Percentiles rank a stretch among this genome's conserved stretches.
phyloP scores from a whole-genome alignment of 805 yeast genomes.

The Yamadazyma paraphyllophila region DNA sequence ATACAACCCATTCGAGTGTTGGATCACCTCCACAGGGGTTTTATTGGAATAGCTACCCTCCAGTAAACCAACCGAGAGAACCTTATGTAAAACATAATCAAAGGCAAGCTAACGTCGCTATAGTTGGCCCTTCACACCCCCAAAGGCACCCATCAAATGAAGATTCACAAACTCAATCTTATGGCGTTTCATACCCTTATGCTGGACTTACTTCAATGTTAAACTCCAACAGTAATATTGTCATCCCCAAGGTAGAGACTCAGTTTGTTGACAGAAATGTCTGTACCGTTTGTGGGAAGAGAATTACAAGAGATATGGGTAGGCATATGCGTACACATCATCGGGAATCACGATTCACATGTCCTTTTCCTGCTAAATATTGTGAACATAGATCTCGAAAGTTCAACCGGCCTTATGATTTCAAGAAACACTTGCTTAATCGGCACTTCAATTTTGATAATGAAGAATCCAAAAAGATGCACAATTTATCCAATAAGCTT shows the following conservation, averaged over 20 bases:
- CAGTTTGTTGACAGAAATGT: conserved; percentile 36
- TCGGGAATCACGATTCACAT: conserved; percentile 51
- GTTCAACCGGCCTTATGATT: conserved; percentile 68
- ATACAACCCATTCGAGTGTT: not conserved
- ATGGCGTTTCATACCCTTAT: conserved; percentile 13
- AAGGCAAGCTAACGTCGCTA: not conserved
- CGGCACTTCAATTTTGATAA: conserved; percentile 58
- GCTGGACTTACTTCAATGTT: conserved; percentile 41
- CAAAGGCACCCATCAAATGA: not conserved
- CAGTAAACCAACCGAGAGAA: not conserved
- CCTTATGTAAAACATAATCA: not conserved
- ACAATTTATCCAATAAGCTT: conserved; percentile 54
- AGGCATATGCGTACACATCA: conserved; percentile 65
- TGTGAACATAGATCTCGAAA: conserved; percentile 61
- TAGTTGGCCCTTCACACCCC: not conserved
- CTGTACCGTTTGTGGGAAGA: conserved; percentile 55
- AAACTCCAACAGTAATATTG: conserved; percentile 31
- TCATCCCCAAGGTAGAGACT: conserved; percentile 35
- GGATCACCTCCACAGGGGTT: not conserved
- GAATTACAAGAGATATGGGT: conserved; percentile 58
- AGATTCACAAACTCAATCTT: not conserved
- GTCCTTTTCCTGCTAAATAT: conserved; percentile 53
- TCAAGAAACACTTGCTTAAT: conserved; percentile 62
- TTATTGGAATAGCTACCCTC: not conserved
- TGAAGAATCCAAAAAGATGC: conserved; percentile 40